Evolutionary conservation across 768 basidiomycete species (phyloP).

Genomic region (Amyloporia xantha): DNA sequence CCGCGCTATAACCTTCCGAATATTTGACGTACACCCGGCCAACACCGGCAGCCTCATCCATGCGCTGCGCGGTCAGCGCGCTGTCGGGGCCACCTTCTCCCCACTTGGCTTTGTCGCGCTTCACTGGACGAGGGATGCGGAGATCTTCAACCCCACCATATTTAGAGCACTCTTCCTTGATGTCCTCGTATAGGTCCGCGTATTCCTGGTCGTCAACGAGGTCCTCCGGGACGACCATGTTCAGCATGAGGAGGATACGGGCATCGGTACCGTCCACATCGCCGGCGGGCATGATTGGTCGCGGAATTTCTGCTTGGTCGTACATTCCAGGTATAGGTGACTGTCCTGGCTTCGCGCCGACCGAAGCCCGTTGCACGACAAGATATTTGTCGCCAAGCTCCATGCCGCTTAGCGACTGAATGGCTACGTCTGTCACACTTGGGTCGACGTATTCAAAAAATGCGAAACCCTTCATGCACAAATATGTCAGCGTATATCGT

Average conservation of each 20-base stretch:
- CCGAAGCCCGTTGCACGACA: conserved; percentile 94
- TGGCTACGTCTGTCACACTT: no score
- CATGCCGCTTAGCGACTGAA: no score
- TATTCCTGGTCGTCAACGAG: conserved; percentile 88
- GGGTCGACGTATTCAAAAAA: no score
- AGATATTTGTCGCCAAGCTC: conserved; percentile 90
- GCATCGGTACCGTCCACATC: conserved; percentile 47
- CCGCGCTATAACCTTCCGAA: conserved; percentile 50
- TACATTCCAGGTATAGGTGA: conserved; percentile 58
- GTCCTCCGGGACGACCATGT: conserved; percentile 97
- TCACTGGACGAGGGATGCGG: conserved; percentile 81
- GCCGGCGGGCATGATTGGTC: conserved; percentile 83
- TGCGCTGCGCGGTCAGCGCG: conserved; percentile 58
- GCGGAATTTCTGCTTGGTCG: conserved; percentile 77
- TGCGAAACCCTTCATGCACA: neutral
- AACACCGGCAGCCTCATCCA: conserved; percentile 87
- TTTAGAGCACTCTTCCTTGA: conserved; percentile 81
- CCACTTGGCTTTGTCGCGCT: conserved; percentile 82
- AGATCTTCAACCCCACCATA: conserved; percentile 81
- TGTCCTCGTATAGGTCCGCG: conserved; percentile 89
- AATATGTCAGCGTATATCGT: no score
- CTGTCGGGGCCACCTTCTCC: conserved; percentile 56
- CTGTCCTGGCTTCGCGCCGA: conserved; percentile 79
- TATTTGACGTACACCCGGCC: conserved; percentile 96
- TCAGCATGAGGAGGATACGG: conserved; percentile 92